Conservation (phyloP, 1,284 basidiomycete species). For the Heterobasidion irregulare region DNA sequence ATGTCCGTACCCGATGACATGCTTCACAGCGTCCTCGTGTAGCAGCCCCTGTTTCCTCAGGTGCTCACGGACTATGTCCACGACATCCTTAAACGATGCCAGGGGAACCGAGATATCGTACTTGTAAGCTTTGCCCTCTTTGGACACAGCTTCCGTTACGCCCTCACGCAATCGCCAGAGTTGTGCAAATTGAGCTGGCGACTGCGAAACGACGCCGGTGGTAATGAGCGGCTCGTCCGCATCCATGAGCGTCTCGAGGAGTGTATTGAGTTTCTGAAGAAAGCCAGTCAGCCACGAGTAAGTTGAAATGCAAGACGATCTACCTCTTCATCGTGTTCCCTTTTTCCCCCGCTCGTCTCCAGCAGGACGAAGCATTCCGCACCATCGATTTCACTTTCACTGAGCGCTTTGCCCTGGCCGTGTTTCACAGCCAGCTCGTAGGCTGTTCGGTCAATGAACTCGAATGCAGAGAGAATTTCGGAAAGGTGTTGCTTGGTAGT, state of each 20-base stretch:
- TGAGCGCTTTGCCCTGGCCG: conserved; percentile 59
- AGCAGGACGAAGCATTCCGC: conserved; percentile 88
- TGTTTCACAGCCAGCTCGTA: conserved; percentile 83
- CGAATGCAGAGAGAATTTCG: conserved; percentile 97
- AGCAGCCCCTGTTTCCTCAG: conserved; percentile 70
- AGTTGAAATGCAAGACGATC: conserved; percentile 5
- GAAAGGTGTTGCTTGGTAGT: conserved; percentile 72
- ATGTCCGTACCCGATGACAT: conserved; percentile 92
- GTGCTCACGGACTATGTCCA: conserved; percentile 74
- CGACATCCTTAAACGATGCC: conserved; percentile 82
- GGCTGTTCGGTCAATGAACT: conserved; percentile 88
- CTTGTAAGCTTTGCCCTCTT: conserved; percentile 95
- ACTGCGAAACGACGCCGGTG: conserved; percentile 92
- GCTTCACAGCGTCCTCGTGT: conserved; percentile 65
- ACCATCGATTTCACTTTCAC: conserved; percentile 61
- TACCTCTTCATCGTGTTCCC: conserved; percentile 94
- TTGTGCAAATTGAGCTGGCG: conserved; percentile 82
- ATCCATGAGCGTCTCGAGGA: conserved; percentile 79
- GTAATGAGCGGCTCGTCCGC: conserved; percentile 71
- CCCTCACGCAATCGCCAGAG: conserved; percentile 95
- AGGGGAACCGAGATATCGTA: conserved; percentile 95
- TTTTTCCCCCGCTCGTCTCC: conserved; percentile 92
- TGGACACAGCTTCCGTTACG: conserved; percentile 88
- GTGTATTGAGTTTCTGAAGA: conserved; percentile 73
- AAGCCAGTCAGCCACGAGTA: not conserved